These are phyloP conservation scores for Dendrobium catenatum DNA, from an alignment of 106 monocot species.

Conservation along the genomic window DNA sequence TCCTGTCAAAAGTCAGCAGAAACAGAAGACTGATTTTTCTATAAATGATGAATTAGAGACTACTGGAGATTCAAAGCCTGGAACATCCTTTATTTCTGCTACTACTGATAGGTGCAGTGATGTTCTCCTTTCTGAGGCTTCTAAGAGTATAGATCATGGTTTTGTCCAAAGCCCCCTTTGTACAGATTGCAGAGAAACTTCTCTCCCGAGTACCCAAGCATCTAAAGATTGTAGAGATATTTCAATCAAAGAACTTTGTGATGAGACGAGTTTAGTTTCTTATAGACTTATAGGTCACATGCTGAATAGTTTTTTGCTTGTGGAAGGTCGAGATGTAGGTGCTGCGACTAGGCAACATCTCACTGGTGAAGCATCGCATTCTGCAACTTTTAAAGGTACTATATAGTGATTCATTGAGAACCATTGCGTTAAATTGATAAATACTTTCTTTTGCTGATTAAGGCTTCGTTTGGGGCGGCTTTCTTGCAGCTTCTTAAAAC, in stretches of 20 bases:
- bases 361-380: constrained; percentile 18
- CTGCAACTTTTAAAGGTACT: constrained; percentile 28
- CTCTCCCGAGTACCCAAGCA: not conserved
- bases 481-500: too few species aligned
- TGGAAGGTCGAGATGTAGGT: constrained; percentile 28
- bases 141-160: not conserved
- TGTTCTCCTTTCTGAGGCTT: not conserved
- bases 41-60: constrained; percentile 27
- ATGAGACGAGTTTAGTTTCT: constrained; percentile 64
- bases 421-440: not conserved
- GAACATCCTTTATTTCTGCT: not conserved
- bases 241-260: constrained; percentile 44
- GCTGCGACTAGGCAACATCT: constrained; percentile 24
- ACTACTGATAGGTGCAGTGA: not conserved
- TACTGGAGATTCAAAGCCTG: constrained; percentile 32
- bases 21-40: constrained; percentile 9
- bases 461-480: too few species aligned
- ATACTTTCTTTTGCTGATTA: not conserved
- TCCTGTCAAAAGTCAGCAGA: constrained; percentile 1
- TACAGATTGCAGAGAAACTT: not conserved
- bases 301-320: constrained; percentile 35
- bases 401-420: not conserved
- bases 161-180: not conserved
- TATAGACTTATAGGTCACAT: constrained; percentile 37
- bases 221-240: constrained; percentile 12